Conservation (phyloP, 371 early-diverging fungal genomes). For the Chytridium lagenaria region DNA sequence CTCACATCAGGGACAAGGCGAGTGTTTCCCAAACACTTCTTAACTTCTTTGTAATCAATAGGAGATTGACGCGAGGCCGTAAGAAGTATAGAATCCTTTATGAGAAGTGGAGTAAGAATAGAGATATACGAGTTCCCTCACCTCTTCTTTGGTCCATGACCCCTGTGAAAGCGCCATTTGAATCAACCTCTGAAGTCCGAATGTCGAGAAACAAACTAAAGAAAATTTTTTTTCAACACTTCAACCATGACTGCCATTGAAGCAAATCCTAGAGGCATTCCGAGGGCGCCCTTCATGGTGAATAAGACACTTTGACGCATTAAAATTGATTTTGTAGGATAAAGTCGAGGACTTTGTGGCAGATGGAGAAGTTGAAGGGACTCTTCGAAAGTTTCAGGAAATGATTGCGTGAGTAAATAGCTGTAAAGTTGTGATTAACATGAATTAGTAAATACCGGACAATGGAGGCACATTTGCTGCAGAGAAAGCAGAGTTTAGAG, state of each 20-base stretch:
- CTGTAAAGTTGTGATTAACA: conserved; percentile 15
- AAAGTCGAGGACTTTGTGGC: conserved; percentile 86
- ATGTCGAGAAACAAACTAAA: not conserved
- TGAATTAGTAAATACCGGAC: conserved; percentile 89
- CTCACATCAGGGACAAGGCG: not conserved
- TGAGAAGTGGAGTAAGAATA: not conserved
- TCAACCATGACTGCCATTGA: conserved; percentile 15
- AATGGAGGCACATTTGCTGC: conserved; percentile 90
- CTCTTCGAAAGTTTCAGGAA: conserved; percentile 90
- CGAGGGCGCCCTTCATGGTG: conserved; percentile 93
- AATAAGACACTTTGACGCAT: not conserved
- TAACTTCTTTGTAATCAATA: conserved; percentile 1
- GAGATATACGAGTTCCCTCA: not conserved
- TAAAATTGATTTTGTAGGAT: conserved; percentile 59
- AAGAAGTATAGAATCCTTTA: not conserved
- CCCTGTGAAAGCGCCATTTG: not conserved
- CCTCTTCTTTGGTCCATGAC: conserved; percentile 1
- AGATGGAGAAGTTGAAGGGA: conserved; percentile 73
- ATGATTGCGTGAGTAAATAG: conserved; percentile 72
- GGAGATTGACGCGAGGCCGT: not conserved
- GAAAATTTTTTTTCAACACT: conserved; percentile 7
- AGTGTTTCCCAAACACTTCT: not conserved
- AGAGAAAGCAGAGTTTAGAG: conserved; percentile 81
- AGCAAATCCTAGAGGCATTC: conserved; percentile 90
- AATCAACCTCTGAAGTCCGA: not conserved